Evolutionary conservation across 495 filamentous ascomycete species (phyloP), one percentile per base, ranked within the genome.

Genomic region (Aspergillus nidulans): DNA sequence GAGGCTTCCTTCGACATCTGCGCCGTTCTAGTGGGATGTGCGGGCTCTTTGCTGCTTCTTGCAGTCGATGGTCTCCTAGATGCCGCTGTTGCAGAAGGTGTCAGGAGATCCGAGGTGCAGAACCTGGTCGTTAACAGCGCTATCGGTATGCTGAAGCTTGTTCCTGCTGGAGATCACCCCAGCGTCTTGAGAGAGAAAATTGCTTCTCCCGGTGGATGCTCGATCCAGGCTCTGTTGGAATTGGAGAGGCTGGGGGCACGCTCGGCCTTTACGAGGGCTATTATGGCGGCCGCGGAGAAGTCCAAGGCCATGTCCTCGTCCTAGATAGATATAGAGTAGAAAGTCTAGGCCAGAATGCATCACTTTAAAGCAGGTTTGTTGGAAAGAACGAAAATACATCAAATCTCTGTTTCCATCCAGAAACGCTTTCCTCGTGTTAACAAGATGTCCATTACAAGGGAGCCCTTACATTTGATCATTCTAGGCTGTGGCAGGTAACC

Each of bases 41-140:
- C 58, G 0, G 61, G 61, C 21, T 59, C 63, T 10, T 58, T 66
- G 36, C 53, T 64, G 32, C 48, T 62, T 3, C 55, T 62, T 16
- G 53, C 62, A 48, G 38, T 66, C 41, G 63, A 66, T 52, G 38
- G 53, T 8, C 20, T 66, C n/a, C 41, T 64, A 21, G 62, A 64
- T 51, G 63, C 62, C 13, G 58, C 61, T 10, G 58, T 66, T 1
- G 52, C 63, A 0, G 53, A 63, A 20, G 63, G 63, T 6, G 24
- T 66, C 12, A 59, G 54, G 46, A 26, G 63, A 21, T 43, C 34
- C 2, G 63, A 65, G 26, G 63, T 61, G 4, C 50, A 61, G 21
- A 58, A 59, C 8, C 79, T 83, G 76, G 60, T 60, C 21, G 62
- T 28, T 9, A 28, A 28, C 26, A 28, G 26, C 26, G 26, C 26